Conservation (phyloP, 2,329 filamentous ascomycete genomes). For the Spiromastix sp. region DNA sequence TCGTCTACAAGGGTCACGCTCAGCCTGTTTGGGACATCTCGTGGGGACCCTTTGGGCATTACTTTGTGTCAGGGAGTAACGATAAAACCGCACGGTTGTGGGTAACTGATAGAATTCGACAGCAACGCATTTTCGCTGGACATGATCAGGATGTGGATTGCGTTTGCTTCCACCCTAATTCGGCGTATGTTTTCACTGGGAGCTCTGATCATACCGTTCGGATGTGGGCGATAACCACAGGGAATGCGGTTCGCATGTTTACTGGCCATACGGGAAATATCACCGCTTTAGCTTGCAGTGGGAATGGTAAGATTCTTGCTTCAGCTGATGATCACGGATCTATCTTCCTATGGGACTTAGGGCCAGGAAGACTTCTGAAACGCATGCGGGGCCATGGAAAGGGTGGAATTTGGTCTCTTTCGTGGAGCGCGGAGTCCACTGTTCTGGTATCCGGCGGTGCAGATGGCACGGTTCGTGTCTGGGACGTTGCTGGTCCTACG, state of each 20-base stretch:
- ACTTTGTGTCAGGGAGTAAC: constrained; percentile 79
- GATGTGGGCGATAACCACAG: constrained; percentile 92
- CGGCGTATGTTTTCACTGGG: constrained; percentile 84
- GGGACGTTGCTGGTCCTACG: constrained; percentile 72
- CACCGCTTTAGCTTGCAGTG: constrained; percentile 72
- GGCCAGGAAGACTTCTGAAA: constrained; percentile 77
- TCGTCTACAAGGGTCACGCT: constrained; percentile 87
- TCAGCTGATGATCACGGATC: constrained; percentile 80
- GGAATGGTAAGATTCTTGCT: constrained; percentile 81
- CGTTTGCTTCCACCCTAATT: constrained; percentile 91
- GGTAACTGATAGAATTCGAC: constrained; percentile 85
- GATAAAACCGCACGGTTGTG: constrained; percentile 87
- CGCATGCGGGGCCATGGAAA: constrained; percentile 88
- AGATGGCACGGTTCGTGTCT: constrained; percentile 85
- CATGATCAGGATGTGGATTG: constrained; percentile 90
- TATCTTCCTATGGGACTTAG: constrained; percentile 90
- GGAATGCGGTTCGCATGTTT: constrained; percentile 80
- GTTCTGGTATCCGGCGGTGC: constrained; percentile 84
- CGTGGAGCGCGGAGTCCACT: constrained; percentile 86
- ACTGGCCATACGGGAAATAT: constrained; percentile 84
- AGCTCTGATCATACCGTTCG: constrained; percentile 88
- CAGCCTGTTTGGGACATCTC: constrained; percentile 78
- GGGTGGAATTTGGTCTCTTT: constrained; percentile 85
- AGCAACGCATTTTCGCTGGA: constrained; percentile 77
- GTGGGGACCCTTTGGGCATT: constrained; percentile 91